phyloP scores from a whole-genome alignment of 1,139 yeast genomes.

The Saccharomyces hybrid region DNA sequence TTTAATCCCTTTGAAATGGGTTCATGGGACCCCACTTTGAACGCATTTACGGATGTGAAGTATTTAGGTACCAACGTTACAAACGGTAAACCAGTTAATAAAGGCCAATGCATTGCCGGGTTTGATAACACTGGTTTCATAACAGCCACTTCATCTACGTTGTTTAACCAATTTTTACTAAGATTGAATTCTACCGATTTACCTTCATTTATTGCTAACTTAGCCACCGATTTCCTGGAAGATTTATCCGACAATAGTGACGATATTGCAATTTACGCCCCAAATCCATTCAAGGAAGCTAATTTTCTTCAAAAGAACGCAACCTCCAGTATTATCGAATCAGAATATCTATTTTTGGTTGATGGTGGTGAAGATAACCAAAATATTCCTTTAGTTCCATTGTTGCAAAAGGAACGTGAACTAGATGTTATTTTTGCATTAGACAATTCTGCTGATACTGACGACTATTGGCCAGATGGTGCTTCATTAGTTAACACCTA shows the following conservation, averaged over 20 bases:
- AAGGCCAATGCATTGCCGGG: constrained; percentile 47
- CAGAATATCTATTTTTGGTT: constrained; percentile 51
- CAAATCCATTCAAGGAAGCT: constrained; percentile 54
- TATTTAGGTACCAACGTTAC: constrained; percentile 59
- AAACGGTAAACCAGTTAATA: constrained; percentile 41
- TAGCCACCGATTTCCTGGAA: constrained; percentile 39
- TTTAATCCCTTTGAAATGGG: constrained; percentile 76
- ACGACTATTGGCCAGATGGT: constrained; percentile 68
- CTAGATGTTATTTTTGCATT: constrained; percentile 75
- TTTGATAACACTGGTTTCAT: constrained; percentile 70
- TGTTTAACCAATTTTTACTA: constrained; percentile 63
- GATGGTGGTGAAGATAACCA: constrained; percentile 88
- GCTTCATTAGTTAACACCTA: constrained; percentile 57
- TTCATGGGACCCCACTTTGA: constrained; percentile 72
- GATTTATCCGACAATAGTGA: constrained; percentile 42
- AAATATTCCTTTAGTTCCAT: constrained; percentile 71
- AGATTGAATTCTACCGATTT: constrained; percentile 49
- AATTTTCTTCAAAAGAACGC: constrained; percentile 36
- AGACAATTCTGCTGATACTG: constrained; percentile 80
- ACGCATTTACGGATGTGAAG: constrained; percentile 54
- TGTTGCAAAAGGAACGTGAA: constrained; percentile 61
- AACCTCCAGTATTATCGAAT: constrained; percentile 32
- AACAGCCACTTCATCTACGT: constrained; percentile 66
- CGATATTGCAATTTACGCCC: constrained; percentile 65
- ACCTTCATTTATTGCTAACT: constrained; percentile 40